Base-by-base conservation (phyloP, 495 filamentous ascomycete species). In the Lichina pygmaea region DNA sequence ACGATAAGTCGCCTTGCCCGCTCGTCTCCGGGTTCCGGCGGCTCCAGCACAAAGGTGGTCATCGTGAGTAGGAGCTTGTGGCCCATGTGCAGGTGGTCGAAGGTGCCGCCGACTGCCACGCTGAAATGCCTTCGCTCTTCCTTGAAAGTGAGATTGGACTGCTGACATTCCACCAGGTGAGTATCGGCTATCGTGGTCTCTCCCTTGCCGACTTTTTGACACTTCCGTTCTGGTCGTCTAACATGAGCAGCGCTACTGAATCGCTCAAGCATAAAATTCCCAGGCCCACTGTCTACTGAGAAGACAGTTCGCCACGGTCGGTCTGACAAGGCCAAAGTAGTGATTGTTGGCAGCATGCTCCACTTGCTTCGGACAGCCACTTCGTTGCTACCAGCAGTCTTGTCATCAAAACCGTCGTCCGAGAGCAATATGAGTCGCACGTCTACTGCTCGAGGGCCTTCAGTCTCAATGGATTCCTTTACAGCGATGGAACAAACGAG, bases 81-180 rank as follows among this genome's bases (percentile, higher is more conserved):
- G n/a, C 89, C 89, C 31, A 81, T 71, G 55, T 95, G 89, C 36
- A 97, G 71, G 60, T 95, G 82, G 59, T 97, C 89, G 57, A 95
- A 97, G 5, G 89, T 95, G 15, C 89, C 89, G 39, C 86, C 89
- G 33, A 95, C 74, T n/a, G 72, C 74, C 33, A 92, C 78, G 13
- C 69, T 66, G 50, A 58, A 55, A 55, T 75, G 68, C 41, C 11
- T 39, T 30, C 34, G 31, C 9, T 2, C n/a, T 11, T 32, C 41
- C 4, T 4, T 4, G 4, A 4, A 2, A 2, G 38, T 4, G 4
- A 24, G 4, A 24, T 24, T 4, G 2, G 24, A 24, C 24, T 24
- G 24, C 24, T 24, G 24, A 24, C 24, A 24, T 24, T 24, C 24
- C 24, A 24, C 24, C 38, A n/a, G 38, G 2, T 40, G 38, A 40